Percentiles rank a stretch among this genome's conserved stretches.
phyloP scores from a whole-genome alignment of 1,139 yeast species.

The Geotrichum candidum region DNA sequence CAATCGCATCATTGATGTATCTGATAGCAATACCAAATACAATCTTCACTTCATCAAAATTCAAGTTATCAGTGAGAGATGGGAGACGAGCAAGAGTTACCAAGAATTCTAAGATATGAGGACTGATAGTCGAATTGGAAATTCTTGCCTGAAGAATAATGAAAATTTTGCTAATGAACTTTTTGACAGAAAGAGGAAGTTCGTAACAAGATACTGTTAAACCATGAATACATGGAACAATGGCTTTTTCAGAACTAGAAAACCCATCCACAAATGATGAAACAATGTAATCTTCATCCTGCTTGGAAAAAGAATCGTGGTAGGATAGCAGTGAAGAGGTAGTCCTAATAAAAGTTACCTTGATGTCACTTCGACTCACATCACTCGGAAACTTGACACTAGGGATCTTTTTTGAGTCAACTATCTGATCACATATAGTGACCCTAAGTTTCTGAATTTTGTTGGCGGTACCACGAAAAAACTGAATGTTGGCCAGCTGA shows the following conservation, averaged over 20 bases:
- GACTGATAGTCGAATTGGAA: conserved; percentile 61
- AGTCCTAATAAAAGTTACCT: conserved; percentile 60
- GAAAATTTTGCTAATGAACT: conserved; percentile 58
- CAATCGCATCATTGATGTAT: conserved; percentile 66
- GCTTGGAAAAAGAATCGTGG: conserved; percentile 49
- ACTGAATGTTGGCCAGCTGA: conserved; percentile 57
- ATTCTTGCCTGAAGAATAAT: conserved; percentile 68
- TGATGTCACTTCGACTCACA: conserved; percentile 55
- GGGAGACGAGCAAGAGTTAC: conserved; percentile 63
- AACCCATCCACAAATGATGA: conserved; percentile 59
- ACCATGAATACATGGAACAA: conserved; percentile 72
- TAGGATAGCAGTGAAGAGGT: conserved; percentile 66
- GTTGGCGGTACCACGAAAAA: conserved; percentile 45
- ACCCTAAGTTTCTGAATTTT: conserved; percentile 45
- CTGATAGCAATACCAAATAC: conserved; percentile 81
- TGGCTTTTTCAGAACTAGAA: conserved; percentile 72
- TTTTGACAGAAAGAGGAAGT: conserved; percentile 66
- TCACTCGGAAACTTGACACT: conserved; percentile 40
- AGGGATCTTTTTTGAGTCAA: conserved; percentile 43
- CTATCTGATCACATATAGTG: conserved; percentile 56
- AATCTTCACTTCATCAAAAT: conserved; percentile 68
- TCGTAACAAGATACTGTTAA: conserved; percentile 76
- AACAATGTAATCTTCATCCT: conserved; percentile 65
- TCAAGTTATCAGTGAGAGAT: conserved; percentile 61
- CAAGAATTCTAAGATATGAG: conserved; percentile 73